phyloP scores from a whole-genome alignment of 352 stramenopile species.

The Phytopythium boreale region DNA sequence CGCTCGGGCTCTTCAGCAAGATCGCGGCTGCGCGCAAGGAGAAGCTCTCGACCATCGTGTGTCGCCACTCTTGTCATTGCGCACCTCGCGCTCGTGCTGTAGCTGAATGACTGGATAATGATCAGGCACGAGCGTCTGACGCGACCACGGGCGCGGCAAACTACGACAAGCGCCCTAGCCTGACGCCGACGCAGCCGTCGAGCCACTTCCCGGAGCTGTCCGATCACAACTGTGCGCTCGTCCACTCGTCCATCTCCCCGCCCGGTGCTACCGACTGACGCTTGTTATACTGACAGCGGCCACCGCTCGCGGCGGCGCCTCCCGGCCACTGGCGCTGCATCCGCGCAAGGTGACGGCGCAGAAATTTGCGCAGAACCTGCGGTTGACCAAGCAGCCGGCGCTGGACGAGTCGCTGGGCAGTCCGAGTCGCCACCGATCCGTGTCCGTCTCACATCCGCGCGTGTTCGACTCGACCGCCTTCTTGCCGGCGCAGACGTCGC shows the following conservation, averaged over 20 bases:
- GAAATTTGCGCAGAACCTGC: constrained; percentile 39
- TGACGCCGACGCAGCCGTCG: neutral
- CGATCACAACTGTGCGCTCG: constrained; percentile 23
- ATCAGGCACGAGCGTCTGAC: neutral
- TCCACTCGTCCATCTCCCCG: neutral
- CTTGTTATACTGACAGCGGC: neutral
- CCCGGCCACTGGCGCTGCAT: constrained; percentile 14
- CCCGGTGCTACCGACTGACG: neutral
- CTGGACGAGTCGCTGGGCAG: neutral
- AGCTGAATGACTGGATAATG: neutral
- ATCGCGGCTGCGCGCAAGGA: constrained; percentile 69
- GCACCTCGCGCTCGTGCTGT: too few relatives aligned
- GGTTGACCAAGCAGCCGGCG: constrained; percentile 39
- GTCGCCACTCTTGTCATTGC: constrained; percentile 4
- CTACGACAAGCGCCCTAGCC: neutral
- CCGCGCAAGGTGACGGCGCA: constrained; percentile 35
- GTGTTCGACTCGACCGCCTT: neutral
- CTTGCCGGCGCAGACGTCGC: neutral
- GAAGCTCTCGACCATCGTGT: constrained; percentile 51
- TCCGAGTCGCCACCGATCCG: constrained; percentile 4
- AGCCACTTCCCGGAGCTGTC: constrained; percentile 56
- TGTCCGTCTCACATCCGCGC: neutral
- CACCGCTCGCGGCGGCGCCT: neutral
- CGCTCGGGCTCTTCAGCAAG: constrained; percentile 72
- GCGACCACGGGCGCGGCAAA: neutral